Evolutionary conservation across 495 filamentous ascomycete species (phyloP).

Genomic region (Lentithecium fluviatile): DNA sequence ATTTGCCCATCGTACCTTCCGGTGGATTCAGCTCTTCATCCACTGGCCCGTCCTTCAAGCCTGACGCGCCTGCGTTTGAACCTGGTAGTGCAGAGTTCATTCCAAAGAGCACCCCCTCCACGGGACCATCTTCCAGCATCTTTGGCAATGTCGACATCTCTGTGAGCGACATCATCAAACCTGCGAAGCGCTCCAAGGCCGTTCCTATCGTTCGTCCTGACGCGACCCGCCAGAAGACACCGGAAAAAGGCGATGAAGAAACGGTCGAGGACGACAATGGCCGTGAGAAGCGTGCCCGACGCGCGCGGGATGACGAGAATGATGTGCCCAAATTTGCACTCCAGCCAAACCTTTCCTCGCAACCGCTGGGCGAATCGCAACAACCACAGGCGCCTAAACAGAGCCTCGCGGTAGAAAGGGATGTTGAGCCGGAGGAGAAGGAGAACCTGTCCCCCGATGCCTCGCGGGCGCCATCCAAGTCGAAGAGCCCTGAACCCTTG

Average conservation of each 20-base stretch:
- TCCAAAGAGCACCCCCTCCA: conserved; percentile 43
- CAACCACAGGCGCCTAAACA: conserved; percentile 28
- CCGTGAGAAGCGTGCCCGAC: conserved; percentile 71
- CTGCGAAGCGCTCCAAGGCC: conserved; percentile 71
- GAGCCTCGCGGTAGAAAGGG: conserved; percentile 21
- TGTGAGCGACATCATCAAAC: conserved; percentile 56
- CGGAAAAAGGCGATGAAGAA: conserved; percentile 41
- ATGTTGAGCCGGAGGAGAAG: conserved; percentile 28
- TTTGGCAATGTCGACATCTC: conserved; percentile 71
- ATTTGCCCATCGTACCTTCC: conserved; percentile 50
- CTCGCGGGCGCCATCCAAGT: conserved; percentile 24
- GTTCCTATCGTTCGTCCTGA: conserved; percentile 76
- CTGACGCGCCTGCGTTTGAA: conserved; percentile 77
- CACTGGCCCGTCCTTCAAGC: conserved; percentile 68
- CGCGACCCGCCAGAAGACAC: conserved; percentile 39
- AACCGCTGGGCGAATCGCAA: conserved; percentile 24
- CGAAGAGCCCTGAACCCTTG: conserved; percentile 28
- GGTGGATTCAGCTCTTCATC: conserved; percentile 72
- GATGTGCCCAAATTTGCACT: conserved; percentile 67
- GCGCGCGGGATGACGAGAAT: conserved; percentile 59
- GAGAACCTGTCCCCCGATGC: conserved; percentile 33
- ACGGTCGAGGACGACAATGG: conserved; percentile 51
- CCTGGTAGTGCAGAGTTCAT: neutral
- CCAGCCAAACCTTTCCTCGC: conserved; percentile 16
- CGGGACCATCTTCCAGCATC: conserved; percentile 53